Evolutionary conservation across 176 grass and related monocot genomes (phyloP), one percentile per base, ranked within the genome.

Genomic region (Metroxylon sagu): DNA sequence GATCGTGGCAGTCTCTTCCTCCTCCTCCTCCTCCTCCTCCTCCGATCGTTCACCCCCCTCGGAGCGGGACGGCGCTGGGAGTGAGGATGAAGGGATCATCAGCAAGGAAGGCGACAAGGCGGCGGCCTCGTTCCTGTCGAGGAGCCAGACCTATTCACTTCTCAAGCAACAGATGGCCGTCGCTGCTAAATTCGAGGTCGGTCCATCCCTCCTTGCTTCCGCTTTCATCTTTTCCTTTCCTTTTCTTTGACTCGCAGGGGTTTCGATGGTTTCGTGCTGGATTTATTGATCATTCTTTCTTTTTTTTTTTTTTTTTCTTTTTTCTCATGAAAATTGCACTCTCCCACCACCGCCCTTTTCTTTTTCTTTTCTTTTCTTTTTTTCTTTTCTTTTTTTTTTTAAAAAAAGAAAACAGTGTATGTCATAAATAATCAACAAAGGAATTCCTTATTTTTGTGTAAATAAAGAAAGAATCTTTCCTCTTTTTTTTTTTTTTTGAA

Each of bases 171-270:
- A 66, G 50, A 21, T 66, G 64, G 49, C 25, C 3, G 16, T 66
- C 50, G 64, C 64, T 17, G 64, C 64, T 25, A 66, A 66, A 29
- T 29, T 4, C 64, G 64, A 66, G 64, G 64, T 66, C 25, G 23
- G 35, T 43, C 35, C 35, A 10, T 14, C 26, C 16, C 5, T 53
- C 25, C 4, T 14, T 18, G 10, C 17, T 16, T 15, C 64, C 16
- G 7, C 10, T 5, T 51, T 15, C 43, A 49, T 26, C 19, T 16
- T 2, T 35, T 17, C 39, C 12, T 19, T 19, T 63, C 39, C 21
- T 23, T 49, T 63, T 15, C n/a, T 14, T 19, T n/a, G 3, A 16
- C 0, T 63, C 14, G 14, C 25, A 2, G 14, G 10, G 5, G 35
- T 2, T 23, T 63, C 2, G 8, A 48, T 16, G 28, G 12, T 2